A percentile compares a stretch with the other conserved stretches of the same genome.
These are phyloP conservation scores for Emmonsiellopsis sp. DNA, from an alignment of 2,329 filamentous ascomycete species.

Conservation along the genomic window DNA sequence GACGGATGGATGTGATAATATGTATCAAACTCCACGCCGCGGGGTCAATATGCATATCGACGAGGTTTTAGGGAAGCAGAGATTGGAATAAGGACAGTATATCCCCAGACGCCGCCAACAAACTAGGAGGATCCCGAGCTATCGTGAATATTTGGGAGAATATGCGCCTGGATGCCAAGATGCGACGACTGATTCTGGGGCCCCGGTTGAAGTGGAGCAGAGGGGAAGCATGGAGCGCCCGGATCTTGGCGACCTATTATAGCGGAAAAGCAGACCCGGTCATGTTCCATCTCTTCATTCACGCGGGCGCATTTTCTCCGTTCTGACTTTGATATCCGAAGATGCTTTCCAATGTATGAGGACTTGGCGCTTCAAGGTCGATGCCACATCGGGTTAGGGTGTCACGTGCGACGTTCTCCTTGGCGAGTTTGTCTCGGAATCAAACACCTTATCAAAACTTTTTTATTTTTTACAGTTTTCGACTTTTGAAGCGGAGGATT, in stretches of 20 bases:
- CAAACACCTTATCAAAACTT: not conserved
- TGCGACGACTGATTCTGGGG: not conserved
- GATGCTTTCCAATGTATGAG: not conserved
- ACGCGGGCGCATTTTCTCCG: not conserved
- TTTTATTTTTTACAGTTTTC: not conserved
- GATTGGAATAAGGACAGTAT: not conserved
- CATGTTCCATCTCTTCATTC: conserved; percentile 1
- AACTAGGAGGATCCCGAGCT: not conserved
- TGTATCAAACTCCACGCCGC: not conserved
- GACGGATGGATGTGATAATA: not conserved
- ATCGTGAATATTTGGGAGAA: not conserved
- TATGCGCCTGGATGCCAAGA: not conserved
- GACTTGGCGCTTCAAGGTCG: not conserved
- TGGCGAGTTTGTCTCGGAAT: not conserved
- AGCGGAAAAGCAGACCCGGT: not conserved
- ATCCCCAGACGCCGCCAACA: not conserved
- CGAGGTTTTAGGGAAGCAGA: not conserved
- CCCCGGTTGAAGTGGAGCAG: not conserved
- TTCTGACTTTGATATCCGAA: not conserved
- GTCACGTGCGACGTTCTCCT: not conserved
- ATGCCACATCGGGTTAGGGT: not conserved
- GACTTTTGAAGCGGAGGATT: not conserved
- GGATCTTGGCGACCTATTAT: not conserved
- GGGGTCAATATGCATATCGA: conserved; percentile 1
- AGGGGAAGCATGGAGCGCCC: not conserved